Evolutionary conservation across 2,329 filamentous ascomycete genomes (phyloP).

Genomic region (Colletotrichum scovillei): DNA sequence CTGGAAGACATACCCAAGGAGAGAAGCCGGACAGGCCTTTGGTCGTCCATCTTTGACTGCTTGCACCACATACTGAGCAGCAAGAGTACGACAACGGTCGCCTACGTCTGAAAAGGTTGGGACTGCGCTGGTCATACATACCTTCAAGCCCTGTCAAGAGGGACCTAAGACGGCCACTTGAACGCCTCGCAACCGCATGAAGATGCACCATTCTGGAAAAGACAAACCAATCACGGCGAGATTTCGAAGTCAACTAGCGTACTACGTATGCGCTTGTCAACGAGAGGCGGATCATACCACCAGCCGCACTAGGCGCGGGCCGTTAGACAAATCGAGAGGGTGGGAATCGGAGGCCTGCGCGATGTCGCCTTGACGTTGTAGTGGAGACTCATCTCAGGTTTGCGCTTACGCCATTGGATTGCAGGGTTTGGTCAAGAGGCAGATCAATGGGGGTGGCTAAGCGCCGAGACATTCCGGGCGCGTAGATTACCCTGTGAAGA

Average conservation of each 20-base stretch:
- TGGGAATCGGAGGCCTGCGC: not conserved
- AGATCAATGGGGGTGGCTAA: not conserved
- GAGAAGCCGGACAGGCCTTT: conserved; percentile 20
- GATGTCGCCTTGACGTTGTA: not conserved
- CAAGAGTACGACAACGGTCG: not conserved
- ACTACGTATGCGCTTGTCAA: not conserved
- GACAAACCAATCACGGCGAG: not conserved
- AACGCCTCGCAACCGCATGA: not conserved
- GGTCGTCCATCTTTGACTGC: not conserved
- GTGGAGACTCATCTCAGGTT: not conserved
- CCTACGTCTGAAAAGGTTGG: not conserved
- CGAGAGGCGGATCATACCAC: not conserved
- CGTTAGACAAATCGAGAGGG: not conserved
- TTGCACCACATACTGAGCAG: not conserved
- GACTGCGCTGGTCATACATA: not conserved
- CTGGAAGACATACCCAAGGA: conserved; percentile 6
- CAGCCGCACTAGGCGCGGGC: not conserved
- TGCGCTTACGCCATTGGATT: not conserved
- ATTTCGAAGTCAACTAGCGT: too few relatives aligned
- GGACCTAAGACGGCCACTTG: not conserved
- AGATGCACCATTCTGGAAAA: not conserved
- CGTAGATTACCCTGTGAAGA: not conserved
- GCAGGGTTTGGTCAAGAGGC: not conserved
- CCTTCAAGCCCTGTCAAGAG: not conserved
- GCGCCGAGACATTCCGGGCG: not conserved